Conservation (phyloP, 2,329 filamentous ascomycete species). For the Sporothrix humicola region DNA sequence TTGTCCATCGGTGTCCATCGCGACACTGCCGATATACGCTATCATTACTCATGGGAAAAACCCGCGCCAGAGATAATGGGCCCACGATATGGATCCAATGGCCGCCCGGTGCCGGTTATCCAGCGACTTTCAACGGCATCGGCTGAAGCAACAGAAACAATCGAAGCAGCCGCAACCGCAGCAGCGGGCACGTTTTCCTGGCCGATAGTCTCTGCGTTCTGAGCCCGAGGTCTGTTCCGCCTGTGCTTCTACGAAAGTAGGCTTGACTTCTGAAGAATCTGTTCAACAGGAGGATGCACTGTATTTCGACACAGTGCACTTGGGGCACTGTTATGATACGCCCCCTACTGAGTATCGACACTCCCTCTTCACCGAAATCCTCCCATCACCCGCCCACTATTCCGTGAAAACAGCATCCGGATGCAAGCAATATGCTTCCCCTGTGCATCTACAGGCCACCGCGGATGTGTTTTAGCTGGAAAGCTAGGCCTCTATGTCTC, state of each 20-base stretch:
- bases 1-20: background rate
- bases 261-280: background rate
- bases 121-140: background rate
- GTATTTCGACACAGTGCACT: background rate
- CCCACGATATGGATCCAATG: background rate
- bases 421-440: conserved; percentile 7
- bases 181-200: background rate
- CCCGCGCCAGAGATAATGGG: background rate
- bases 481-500: background rate
- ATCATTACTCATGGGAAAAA: background rate
- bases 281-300: background rate
- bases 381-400: background rate
- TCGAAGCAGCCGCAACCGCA: no score
- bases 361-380: background rate
- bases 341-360: background rate
- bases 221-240: no score
- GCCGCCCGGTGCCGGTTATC: background rate
- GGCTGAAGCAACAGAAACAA: background rate
- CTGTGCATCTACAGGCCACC: background rate
- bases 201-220: background rate
- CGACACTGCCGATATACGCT: background rate
- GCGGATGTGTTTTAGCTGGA: background rate
- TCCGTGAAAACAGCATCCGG: background rate
- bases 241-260: no score
- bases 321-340: background rate